Percentiles rank a stretch among this genome's conserved stretches.
phyloP scores from a whole-genome alignment of 2,329 filamentous ascomycete species.

The Fusarium sp. region DNA sequence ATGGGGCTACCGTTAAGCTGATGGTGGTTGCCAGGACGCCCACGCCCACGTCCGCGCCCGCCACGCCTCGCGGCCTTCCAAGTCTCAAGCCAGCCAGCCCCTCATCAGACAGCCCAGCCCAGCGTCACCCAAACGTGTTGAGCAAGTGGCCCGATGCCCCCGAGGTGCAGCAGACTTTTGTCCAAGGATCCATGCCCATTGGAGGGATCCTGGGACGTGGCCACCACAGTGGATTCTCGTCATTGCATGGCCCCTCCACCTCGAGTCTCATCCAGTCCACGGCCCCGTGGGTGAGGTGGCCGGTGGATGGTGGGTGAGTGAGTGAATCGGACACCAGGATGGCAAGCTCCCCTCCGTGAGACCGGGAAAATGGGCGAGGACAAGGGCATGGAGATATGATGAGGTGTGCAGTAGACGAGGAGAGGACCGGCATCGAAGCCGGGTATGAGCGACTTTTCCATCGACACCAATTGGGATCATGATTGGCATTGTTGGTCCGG shows the following conservation, averaged over 20 bases:
- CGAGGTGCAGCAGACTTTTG: conserved; percentile 45
- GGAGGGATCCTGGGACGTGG: conserved; percentile 40
- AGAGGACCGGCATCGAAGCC: conserved; percentile 29
- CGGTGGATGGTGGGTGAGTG: conserved; percentile 15
- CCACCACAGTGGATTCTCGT: conserved; percentile 41
- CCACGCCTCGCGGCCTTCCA: neutral
- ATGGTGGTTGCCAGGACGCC: conserved; percentile 33
- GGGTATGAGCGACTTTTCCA: conserved; percentile 26
- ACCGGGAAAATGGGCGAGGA: conserved; percentile 26
- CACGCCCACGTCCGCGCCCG: conserved; percentile 22
- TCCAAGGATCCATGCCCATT: conserved; percentile 41
- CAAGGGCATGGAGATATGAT: conserved; percentile 22
- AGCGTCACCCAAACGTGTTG: conserved; percentile 24
- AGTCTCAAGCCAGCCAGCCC: conserved; percentile 9
- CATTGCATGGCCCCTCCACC: conserved; percentile 43
- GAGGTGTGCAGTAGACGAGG: conserved; percentile 11
- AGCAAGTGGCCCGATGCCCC: conserved; percentile 42
- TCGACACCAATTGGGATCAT: conserved; percentile 34
- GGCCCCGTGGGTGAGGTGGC: conserved; percentile 36
- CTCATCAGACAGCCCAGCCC: conserved; percentile 24
- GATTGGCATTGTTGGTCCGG: conserved; percentile 12
- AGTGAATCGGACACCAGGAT: conserved; percentile 8
- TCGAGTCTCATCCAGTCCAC: conserved; percentile 41
- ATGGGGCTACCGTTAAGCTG: conserved; percentile 38
- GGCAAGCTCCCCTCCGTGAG: conserved; percentile 35